A percentile compares a stretch with the other conserved stretches of the same genome.
These are phyloP conservation scores for Ceratocystiopsis sp. DNA, from an alignment of 2,329 filamentous ascomycete species.

Conservation along the genomic window DNA sequence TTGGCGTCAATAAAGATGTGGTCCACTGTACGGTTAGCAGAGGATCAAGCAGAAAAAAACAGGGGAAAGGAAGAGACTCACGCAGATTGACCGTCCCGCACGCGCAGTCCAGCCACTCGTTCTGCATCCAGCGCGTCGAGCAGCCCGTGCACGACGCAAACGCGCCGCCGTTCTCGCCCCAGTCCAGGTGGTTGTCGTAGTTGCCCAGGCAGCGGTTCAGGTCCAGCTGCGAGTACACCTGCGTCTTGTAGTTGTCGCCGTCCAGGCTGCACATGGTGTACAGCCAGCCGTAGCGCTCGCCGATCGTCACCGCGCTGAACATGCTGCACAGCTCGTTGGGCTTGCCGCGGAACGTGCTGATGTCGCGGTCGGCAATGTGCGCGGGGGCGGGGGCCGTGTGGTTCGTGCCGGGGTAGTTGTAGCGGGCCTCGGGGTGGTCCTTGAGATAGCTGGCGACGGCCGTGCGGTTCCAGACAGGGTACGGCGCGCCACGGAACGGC, in stretches of 20 bases:
- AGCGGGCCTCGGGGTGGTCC: too few species aligned
- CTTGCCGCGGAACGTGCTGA: neutral
- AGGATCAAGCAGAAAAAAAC: neutral
- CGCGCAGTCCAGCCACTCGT: conserved; percentile 4
- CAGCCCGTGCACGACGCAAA: conserved; percentile 6
- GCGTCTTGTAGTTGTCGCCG: neutral
- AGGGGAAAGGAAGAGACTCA: neutral
- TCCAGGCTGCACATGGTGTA: conserved; percentile 1
- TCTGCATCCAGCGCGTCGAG: neutral
- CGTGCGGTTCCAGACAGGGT: too few species aligned
- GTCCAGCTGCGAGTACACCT: conserved; percentile 1
- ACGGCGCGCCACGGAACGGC: too few species aligned
- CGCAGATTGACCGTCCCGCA: conserved; percentile 7
- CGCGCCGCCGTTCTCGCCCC: conserved; percentile 5
- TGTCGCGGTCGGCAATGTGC: too few species aligned
- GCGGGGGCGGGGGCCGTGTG: too few species aligned
- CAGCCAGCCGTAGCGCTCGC: conserved; percentile 1
- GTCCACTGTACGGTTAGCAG: neutral
- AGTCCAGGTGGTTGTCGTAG: conserved; percentile 5
- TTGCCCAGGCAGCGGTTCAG: conserved; percentile 7
- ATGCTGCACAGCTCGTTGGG: conserved; percentile 2
- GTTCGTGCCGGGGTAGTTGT: too few species aligned
- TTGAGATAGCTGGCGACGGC: too few species aligned
- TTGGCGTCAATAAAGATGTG: conserved; percentile 1
- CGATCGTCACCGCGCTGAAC: neutral